Evolutionary conservation across 176 grass and related monocot genomes (phyloP), one percentile per base, ranked within the genome.

Genomic region (Aegilops tauschii): DNA sequence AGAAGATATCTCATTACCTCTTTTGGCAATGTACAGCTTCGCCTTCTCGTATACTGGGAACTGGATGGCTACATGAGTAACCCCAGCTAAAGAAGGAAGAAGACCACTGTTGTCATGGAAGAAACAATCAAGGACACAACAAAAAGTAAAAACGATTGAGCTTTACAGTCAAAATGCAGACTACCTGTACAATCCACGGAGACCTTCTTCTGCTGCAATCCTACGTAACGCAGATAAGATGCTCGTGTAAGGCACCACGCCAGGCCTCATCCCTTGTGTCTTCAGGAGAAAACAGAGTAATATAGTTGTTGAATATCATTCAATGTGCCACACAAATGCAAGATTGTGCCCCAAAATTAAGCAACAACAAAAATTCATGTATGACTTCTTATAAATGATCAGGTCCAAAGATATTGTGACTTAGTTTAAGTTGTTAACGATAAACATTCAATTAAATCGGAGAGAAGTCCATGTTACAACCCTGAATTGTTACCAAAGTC

Each of bases 61-160:
- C 61, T 98, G 95, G 52, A 95, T 98, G 25, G 93, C 91, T 66
- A 94, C 93, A 86, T 98, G 95, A 87, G 85, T 93, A 88, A 98
- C 91, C 49, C 95, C 93, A 34, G 76, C 85, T 87, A 98, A 79
- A 90, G 95, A 95, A 92, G 95, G 91, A 84, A 98, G 80, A 78
- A 95, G 83, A 58, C 95, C 91, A 90, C 91, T 98, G 70, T 85
- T 62, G 67, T 70, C 47, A 77, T 28, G 66, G 75, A 88, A 86
- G 68, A 78, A 82, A 36, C 31, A 90, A 92, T 80, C 56, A 78
- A 79, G 27, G 27, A 70, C 63, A 82, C 40, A 66, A 75, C 17
- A 79, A 3, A 91, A 76, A 77, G 66, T 50, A n/a, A 39, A 5
- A 79, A 83, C 6, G 17, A 62, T 47, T n/a, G 32, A 50, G 68